Percentiles rank a stretch among this genome's conserved stretches.
phyloP scores from a whole-genome alignment of 2,329 filamentous ascomycete species.

The Beauveria medogensis region DNA sequence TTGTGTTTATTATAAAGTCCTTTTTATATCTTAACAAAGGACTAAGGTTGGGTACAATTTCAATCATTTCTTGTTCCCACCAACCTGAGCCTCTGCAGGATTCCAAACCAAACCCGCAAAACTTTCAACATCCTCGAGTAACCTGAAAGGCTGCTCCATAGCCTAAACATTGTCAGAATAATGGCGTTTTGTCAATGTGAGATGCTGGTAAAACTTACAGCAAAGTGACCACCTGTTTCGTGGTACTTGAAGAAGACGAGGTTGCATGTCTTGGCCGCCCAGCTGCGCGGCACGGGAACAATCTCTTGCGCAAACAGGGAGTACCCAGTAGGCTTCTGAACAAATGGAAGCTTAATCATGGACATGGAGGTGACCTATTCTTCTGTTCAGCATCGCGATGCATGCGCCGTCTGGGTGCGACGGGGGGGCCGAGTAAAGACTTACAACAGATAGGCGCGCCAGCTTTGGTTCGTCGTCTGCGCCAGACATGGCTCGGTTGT shows the following conservation, averaged over 20 bases:
- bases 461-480: slow-evolving; percentile 18
- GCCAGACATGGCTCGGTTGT: slow-evolving; percentile 29
- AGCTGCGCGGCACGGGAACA: slow-evolving; percentile 26
- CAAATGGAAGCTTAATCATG: slow-evolving; percentile 12
- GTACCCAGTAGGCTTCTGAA: slow-evolving; percentile 37
- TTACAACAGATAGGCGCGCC: slow-evolving; percentile 13
- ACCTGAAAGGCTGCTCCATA: slow-evolving; percentile 31
- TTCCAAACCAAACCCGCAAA: slow-evolving; percentile 21
- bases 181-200: neutral
- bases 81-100: neutral
- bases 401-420: neutral
- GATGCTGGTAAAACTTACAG: neutral
- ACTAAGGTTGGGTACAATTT: too few species aligned
- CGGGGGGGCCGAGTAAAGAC: neutral
- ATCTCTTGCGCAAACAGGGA: slow-evolving; percentile 37
- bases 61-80: too few species aligned
- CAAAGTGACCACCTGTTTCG: slow-evolving; percentile 14
- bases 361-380: slow-evolving; percentile 4
- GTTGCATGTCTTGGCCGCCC: slow-evolving; percentile 26
- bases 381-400: neutral
- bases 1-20: too few species aligned
- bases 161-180: slow-evolving; percentile 13
- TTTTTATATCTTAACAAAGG: too few species aligned
- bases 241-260: slow-evolving; percentile 26
- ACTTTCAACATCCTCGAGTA: slow-evolving; percentile 36